A percentile compares a stretch with the other conserved stretches of the same genome.
phyloP scores from a whole-genome alignment of 306 rosid genomes.

The Boehmeria nivea region DNA sequence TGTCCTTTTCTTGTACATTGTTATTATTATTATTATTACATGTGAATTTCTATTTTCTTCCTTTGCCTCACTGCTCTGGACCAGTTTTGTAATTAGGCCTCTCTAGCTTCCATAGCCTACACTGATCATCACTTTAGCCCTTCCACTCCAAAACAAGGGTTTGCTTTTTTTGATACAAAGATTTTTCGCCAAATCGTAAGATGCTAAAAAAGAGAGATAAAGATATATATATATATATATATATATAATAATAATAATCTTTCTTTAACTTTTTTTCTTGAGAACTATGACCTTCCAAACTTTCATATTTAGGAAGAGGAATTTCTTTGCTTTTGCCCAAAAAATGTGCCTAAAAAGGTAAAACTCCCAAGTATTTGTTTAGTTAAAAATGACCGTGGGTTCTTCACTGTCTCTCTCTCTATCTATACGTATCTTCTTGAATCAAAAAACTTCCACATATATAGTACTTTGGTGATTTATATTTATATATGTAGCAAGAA shows the following conservation, averaged over 20 bases:
- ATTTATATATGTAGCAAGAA: no score
- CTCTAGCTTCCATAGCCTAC: not conserved
- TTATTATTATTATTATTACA: not conserved
- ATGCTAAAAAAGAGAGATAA: not conserved
- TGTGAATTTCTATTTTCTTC: not conserved
- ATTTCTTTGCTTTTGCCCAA: no score
- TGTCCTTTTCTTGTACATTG: constrained; percentile 16
- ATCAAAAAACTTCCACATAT: no score
- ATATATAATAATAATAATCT: no score
- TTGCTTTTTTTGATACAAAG: not conserved
- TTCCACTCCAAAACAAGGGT: not conserved
- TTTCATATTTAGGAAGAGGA: no score
- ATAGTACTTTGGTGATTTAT: no score
- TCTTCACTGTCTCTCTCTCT: not conserved
- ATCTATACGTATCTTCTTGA: not conserved
- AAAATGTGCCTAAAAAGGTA: no score
- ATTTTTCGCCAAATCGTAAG: not conserved
- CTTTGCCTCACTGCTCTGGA: not conserved
- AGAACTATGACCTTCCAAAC: no score
- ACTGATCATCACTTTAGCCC: not conserved
- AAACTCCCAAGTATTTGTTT: no score
- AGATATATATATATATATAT: not conserved
- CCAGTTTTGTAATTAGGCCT: constrained; percentile 8
- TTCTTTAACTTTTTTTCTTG: no score
- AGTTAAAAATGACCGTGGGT: constrained; percentile 6